Evolutionary conservation across 176 grass and related monocot species (phyloP), one percentile per base, ranked within the genome.

Genomic region (Pontederia paniculata): DNA sequence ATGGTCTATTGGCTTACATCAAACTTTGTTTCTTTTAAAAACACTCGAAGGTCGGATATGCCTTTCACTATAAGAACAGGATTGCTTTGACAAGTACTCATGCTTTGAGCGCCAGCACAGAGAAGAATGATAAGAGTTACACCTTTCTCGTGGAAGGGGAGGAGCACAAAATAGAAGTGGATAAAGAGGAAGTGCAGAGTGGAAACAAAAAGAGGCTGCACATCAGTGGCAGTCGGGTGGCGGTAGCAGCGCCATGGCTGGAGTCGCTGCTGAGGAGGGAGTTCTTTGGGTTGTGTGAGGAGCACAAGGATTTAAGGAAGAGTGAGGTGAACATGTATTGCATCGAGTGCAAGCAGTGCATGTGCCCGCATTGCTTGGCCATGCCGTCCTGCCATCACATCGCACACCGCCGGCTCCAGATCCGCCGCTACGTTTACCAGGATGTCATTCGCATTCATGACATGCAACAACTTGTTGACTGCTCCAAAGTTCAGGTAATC

Each of bases 401-500:
- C 1, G 17, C 4, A 17, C 82, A 80, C 54, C 46, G 28, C 13
- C 63, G 47, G 12, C 67, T 88, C 17, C 81, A 88, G 72, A 44
- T 88, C 16, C 68, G 72, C 4, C 72, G 79, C 53, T 88, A 82
- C 22, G 69, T 73, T 21, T 76, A 79, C 63, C 84, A 77, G 28
- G 74, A 73, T 5, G 54, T 79, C 18, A 10, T 82, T 58, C 78
- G 70, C 1, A 37, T 58, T 21, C 49, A 19, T 0, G 54, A 73
- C 28, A 48, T 79, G 4, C 1, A 47, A 0, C 12, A 12, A 0
- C 55, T 62, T 16, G 12, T 82, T 1, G 72, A 82, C 19, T 68
- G 81, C 21, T 78, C 75, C 37, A 59, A 42, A 51, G 46, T 88
- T 15, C 79, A 82, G 72, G 84, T 86, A 18, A n/a, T n/a, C n/a